A percentile compares a stretch with the other conserved stretches of the same genome.
Conservation (phyloP, 441 rosid genomes). For the Populus tomentosa region DNA sequence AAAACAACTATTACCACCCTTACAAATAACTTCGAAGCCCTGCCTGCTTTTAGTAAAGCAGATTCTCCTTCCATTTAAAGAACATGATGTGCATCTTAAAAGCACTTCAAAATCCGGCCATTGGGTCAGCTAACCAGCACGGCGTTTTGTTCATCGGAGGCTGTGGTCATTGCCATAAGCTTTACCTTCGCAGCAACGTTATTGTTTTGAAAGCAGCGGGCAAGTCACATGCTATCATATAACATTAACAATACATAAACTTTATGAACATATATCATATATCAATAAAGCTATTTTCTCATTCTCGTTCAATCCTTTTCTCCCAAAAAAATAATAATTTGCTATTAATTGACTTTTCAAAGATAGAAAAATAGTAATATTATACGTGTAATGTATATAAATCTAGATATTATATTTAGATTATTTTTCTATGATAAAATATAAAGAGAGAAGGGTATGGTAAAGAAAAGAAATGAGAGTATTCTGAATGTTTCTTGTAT, state of each 20-base stretch:
- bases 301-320: too few species aligned
- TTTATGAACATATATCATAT: neutral
- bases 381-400: neutral
- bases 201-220: neutral
- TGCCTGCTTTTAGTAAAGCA: neutral
- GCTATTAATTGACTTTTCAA: neutral
- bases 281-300: too few species aligned
- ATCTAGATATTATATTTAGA: neutral
- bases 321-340: too few species aligned
- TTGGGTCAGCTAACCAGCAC: neutral
- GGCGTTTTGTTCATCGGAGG: neutral
- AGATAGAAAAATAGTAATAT: neutral
- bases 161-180: neutral
- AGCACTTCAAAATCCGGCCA: neutral
- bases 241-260: neutral
- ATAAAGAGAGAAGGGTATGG: too few species aligned
- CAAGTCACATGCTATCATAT: neutral
- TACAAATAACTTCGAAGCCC: rapidly evolving
- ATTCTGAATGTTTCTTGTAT: too few species aligned
- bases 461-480: too few species aligned
- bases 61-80: neutral
- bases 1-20: rapidly evolving
- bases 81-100: too few species aligned
- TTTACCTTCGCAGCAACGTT: neutral
- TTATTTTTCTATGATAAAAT: too few species aligned